Conservation (phyloP, 768 basidiomycete genomes). For the Psilocybe azurescens region DNA sequence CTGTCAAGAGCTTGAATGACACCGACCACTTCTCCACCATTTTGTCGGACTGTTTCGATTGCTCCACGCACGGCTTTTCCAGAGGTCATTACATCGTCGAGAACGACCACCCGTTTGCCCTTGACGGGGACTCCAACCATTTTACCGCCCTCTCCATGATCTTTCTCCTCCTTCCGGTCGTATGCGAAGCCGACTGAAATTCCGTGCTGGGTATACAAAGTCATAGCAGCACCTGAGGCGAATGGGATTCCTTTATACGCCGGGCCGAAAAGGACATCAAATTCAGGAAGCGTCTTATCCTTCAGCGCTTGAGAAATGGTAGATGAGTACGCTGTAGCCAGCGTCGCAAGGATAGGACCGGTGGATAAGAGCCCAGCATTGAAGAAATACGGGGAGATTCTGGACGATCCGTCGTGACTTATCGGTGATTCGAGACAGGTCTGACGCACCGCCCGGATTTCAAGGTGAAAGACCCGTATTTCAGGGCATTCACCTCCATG, state of each 20-base stretch:
- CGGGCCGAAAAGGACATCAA: slow-evolving; percentile 93
- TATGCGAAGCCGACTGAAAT: slow-evolving; percentile 82
- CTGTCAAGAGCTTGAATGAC: slow-evolving; percentile 88
- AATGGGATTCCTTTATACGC: slow-evolving; percentile 98
- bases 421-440: slow-evolving; percentile 3
- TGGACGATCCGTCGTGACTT: slow-evolving; percentile 30
- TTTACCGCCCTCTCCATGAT: slow-evolving; percentile 93
- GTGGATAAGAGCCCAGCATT: slow-evolving; percentile 90
- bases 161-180: slow-evolving; percentile 95
- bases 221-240: slow-evolving; percentile 82
- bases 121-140: slow-evolving; percentile 87
- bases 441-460: slow-evolving; percentile 89
- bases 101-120: slow-evolving; percentile 82
- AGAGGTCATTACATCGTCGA: slow-evolving; percentile 97
- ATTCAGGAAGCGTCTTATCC: slow-evolving; percentile 39
- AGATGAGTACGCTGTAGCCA: slow-evolving; percentile 84
- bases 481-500: slow-evolving; percentile 74
- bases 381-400: slow-evolving; percentile 96
- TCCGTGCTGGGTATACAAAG: slow-evolving; percentile 68
- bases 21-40: slow-evolving; percentile 85
- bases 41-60: slow-evolving; percentile 69
- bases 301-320: slow-evolving; percentile 66
- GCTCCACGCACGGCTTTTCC: slow-evolving; percentile 89
- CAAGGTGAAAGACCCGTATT: slow-evolving; percentile 90
- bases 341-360: slow-evolving; percentile 76